A percentile compares a stretch with the other conserved stretches of the same genome.
Evolutionary conservation across 2,329 filamentous ascomycete species (phyloP).

Genomic region (Trichoderma harzianum): DNA sequence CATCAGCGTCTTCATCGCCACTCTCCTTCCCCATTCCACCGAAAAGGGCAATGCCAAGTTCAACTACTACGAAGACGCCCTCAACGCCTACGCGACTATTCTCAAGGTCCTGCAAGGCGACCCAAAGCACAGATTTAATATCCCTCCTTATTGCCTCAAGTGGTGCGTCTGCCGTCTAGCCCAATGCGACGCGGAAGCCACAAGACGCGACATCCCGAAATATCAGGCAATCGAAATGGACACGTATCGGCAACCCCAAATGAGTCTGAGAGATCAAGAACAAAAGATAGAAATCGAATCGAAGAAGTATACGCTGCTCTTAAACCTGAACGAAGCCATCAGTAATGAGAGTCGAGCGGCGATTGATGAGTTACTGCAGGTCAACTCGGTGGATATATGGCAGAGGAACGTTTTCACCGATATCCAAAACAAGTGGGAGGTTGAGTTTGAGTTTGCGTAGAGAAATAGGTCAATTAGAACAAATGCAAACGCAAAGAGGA

Average conservation of each 20-base stretch:
- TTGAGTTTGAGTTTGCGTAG: slow-evolving; percentile 42
- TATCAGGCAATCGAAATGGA: slow-evolving; percentile 77
- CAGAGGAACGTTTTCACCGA: slow-evolving; percentile 73
- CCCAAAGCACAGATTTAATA: slow-evolving; percentile 74
- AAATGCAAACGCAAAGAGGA: neutral
- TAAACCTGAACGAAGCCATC: slow-evolving; percentile 71
- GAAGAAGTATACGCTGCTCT: slow-evolving; percentile 64
- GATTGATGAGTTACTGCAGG: slow-evolving; percentile 75
- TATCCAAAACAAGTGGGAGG: slow-evolving; percentile 49
- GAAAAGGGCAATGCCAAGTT: too few species aligned
- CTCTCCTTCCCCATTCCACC: neutral
- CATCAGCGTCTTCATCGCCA: slow-evolving; percentile 72
- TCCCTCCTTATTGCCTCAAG: slow-evolving; percentile 95
- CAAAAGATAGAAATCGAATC: too few species aligned
- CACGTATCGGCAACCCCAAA: too few species aligned
- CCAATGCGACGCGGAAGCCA: slow-evolving; percentile 69
- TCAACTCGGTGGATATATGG: slow-evolving; percentile 74
- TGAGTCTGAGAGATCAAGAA: too few species aligned
- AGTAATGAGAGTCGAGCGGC: slow-evolving; percentile 75
- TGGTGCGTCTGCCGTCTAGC: slow-evolving; percentile 86
- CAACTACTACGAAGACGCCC: slow-evolving; percentile 67
- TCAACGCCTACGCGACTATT: slow-evolving; percentile 80
- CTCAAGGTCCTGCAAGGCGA: slow-evolving; percentile 76
- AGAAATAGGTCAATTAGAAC: neutral
- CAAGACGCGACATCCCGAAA: slow-evolving; percentile 73